These are phyloP conservation scores for Ophiostoma tasmaniense DNA, from an alignment of 2,329 filamentous ascomycete genomes.

Conservation along the genomic window DNA sequence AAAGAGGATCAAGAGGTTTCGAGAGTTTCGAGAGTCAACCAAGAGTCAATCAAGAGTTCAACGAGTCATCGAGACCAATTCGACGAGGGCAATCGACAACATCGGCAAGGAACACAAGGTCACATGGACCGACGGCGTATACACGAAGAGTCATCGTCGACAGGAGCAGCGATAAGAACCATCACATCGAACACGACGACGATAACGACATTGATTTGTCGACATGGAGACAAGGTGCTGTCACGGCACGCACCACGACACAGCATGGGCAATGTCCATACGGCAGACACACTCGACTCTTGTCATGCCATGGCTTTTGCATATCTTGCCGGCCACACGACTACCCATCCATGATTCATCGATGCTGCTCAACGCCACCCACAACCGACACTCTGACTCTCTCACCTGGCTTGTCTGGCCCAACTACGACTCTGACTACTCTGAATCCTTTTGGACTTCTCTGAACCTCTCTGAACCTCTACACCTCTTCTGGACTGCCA, in stretches of 20 bases:
- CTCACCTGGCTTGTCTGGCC: neutral
- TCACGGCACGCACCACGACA: neutral
- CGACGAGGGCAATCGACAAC: neutral
- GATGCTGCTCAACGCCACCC: neutral
- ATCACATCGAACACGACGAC: neutral
- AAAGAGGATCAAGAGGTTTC: neutral
- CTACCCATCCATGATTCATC: neutral
- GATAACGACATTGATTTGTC: neutral
- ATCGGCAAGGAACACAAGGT: neutral
- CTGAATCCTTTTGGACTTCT: neutral
- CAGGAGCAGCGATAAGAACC: neutral
- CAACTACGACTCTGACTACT: neutral
- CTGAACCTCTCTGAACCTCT: too few relatives aligned
- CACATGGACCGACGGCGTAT: neutral
- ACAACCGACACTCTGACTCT: too few relatives aligned
- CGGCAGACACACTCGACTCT: neutral
- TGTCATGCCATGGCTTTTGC: neutral
- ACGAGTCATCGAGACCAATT: neutral
- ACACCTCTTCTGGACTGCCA: too few relatives aligned
- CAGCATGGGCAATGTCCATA: neutral
- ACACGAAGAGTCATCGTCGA: neutral
- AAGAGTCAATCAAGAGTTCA: neutral
- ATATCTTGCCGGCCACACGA: neutral
- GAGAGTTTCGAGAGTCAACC: neutral
- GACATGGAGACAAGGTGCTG: neutral